Percentiles rank a stretch among this genome's conserved stretches.
phyloP scores from a whole-genome alignment of 1,139 yeast genomes.

The Protomyces arabidopsidicola region DNA sequence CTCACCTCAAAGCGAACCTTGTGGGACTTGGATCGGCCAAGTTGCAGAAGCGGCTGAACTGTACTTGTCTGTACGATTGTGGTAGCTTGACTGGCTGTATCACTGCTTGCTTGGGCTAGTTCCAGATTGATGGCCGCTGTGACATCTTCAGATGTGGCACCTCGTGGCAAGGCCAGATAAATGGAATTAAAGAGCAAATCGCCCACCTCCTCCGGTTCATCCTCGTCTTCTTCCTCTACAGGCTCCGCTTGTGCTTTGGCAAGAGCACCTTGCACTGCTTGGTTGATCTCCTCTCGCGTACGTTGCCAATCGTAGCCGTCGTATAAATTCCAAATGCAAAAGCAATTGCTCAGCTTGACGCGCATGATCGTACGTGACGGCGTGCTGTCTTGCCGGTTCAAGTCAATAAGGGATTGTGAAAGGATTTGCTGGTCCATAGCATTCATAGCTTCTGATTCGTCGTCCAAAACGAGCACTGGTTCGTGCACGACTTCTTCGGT shows the following conservation, averaged over 20 bases:
- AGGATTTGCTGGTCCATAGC: conserved; percentile 29
- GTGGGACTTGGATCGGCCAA: conserved; percentile 61
- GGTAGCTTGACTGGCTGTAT: conserved; percentile 34
- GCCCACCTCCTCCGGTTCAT: conserved; percentile 44
- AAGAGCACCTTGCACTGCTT: conserved; percentile 61
- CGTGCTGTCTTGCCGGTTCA: background rate
- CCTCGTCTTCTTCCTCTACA: conserved; percentile 26
- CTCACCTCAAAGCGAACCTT: conserved; percentile 59
- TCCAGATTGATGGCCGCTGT: conserved; percentile 18
- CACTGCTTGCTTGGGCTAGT: conserved; percentile 37
- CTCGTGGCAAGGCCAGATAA: conserved; percentile 54
- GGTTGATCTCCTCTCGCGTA: conserved; percentile 62
- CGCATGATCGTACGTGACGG: conserved; percentile 10
- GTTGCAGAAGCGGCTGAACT: conserved; percentile 41
- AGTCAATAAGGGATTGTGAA: conserved; percentile 15
- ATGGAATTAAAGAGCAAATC: conserved; percentile 72
- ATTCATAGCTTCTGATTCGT: conserved; percentile 2
- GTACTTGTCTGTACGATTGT: background rate
- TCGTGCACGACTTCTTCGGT: background rate
- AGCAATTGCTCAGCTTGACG: conserved; percentile 34
- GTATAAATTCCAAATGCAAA: conserved; percentile 53
- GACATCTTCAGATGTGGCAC: conserved; percentile 12
- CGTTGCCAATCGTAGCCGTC: conserved; percentile 94
- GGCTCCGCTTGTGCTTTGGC: conserved; percentile 32
- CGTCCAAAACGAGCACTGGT: background rate